Evolutionary conservation across 1,139 yeast species (phyloP).

Genomic region (Blastobotrys apis): DNA sequence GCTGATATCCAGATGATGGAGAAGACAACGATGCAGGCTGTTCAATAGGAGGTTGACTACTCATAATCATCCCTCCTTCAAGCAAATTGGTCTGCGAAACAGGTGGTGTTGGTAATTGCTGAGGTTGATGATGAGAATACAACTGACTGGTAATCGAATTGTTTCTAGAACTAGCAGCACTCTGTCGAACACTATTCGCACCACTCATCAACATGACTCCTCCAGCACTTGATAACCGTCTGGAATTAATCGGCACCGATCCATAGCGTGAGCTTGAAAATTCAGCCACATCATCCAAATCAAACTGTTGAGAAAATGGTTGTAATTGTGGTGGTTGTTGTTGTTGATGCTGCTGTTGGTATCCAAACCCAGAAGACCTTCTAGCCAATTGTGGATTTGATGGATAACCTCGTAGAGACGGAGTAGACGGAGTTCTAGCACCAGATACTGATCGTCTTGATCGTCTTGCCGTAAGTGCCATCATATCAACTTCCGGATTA

Average conservation of each 20-base stretch:
- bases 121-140: neutral
- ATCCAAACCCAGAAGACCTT: no score
- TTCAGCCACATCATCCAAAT: conserved; percentile 29
- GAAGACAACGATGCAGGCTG: neutral
- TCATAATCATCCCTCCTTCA: neutral
- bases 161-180: conserved; percentile 17
- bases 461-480: conserved; percentile 26
- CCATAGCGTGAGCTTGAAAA: conserved; percentile 24
- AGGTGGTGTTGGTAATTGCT: neutral
- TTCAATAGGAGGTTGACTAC: neutral
- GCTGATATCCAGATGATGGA: neutral
- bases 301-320: conserved; percentile 31
- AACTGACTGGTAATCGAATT: conserved; percentile 17
- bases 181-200: conserved; percentile 9
- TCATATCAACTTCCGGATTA: conserved; percentile 28
- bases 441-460: conserved; percentile 17
- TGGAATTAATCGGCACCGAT: conserved; percentile 16
- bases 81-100: neutral
- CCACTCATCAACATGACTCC: no score
- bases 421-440: neutral
- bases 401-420: neutral
- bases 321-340: neutral
- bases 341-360: neutral
- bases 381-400: no score
- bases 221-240: conserved; percentile 18